phyloP scores from a whole-genome alignment of 2,329 filamentous ascomycete genomes.

The Bipolaris zeicola region DNA sequence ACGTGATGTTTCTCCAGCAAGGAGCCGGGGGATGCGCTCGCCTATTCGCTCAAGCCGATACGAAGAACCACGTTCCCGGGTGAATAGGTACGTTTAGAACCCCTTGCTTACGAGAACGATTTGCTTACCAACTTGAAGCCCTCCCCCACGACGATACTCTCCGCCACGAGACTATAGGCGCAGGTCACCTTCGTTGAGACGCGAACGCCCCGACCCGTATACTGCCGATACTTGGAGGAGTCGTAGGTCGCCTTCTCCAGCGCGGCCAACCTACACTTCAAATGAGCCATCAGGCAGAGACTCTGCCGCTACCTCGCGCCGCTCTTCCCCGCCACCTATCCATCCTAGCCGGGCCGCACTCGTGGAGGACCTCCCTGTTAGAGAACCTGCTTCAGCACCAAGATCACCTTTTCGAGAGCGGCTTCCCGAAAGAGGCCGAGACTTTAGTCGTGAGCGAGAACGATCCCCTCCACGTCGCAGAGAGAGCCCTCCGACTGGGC shows the following conservation, averaged over 20 bases:
- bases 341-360: conserved; percentile 60
- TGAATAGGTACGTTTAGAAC: conserved; percentile 36
- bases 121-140: conserved; percentile 27
- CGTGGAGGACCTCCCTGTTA: conserved; percentile 31
- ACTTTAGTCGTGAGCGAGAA: conserved; percentile 32
- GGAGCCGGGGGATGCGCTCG: conserved; percentile 54
- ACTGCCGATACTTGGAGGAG: conserved; percentile 59
- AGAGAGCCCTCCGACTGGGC: conserved; percentile 47
- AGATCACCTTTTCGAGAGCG: conserved; percentile 45
- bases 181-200: conserved; percentile 60
- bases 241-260: conserved; percentile 59
- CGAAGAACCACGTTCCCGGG: conserved; percentile 53
- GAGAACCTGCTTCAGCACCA: conserved; percentile 42
- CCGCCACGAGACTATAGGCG: conserved; percentile 56
- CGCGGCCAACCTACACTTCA: conserved; percentile 45
- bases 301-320: conserved; percentile 63
- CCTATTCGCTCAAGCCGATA: conserved; percentile 50
- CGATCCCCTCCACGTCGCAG: conserved; percentile 46
- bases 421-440: conserved; percentile 39
- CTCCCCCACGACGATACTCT: conserved; percentile 49
- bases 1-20: conserved; percentile 54
- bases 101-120: not conserved
- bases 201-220: conserved; percentile 55
- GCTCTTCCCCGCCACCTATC: conserved; percentile 63
- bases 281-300: conserved; percentile 59